Conservation (phyloP, 768 basidiomycete genomes). For the Stropharia rugosoannulata region DNA sequence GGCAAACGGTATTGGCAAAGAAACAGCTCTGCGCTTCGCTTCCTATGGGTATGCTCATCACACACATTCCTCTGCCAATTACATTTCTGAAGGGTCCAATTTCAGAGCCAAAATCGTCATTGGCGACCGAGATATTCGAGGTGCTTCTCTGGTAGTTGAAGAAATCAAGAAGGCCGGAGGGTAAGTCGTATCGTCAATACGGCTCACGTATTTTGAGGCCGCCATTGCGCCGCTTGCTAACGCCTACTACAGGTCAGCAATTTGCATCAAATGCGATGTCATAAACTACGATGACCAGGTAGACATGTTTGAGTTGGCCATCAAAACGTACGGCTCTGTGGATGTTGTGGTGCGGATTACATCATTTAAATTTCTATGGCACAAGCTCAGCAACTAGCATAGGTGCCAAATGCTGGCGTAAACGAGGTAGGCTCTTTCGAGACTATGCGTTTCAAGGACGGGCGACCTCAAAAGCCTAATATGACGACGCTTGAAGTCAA, state of each 20-base stretch:
- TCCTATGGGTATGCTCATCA: constrained; percentile 39
- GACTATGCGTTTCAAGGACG: constrained; percentile 30
- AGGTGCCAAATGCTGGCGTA: constrained; percentile 54
- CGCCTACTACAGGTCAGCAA: constrained; percentile 34
- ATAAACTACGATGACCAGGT: constrained; percentile 53
- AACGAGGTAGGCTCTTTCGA: constrained; percentile 33
- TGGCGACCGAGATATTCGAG: constrained; percentile 45
- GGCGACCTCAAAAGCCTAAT: constrained; percentile 42
- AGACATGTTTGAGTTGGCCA: constrained; percentile 48
- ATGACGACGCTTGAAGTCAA: constrained; percentile 50
- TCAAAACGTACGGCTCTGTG: constrained; percentile 44
- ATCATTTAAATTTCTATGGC: background rate
- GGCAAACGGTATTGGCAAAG: constrained; percentile 53
- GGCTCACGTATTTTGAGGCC: background rate
- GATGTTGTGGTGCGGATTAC: constrained; percentile 47
- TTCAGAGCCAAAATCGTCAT: constrained; percentile 53
- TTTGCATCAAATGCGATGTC: constrained; percentile 47
- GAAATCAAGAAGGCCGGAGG: constrained; percentile 43
- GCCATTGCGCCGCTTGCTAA: background rate
- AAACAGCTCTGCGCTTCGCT: constrained; percentile 51
- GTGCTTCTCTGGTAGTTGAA: constrained; percentile 36
- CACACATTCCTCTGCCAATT: background rate
- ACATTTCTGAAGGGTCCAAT: background rate
- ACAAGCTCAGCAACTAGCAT: background rate
- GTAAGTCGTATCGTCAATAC: constrained; percentile 27